These are phyloP conservation scores for Atalantia buxifolia DNA, from an alignment of 345 rosid genomes.

Conservation along the genomic window DNA sequence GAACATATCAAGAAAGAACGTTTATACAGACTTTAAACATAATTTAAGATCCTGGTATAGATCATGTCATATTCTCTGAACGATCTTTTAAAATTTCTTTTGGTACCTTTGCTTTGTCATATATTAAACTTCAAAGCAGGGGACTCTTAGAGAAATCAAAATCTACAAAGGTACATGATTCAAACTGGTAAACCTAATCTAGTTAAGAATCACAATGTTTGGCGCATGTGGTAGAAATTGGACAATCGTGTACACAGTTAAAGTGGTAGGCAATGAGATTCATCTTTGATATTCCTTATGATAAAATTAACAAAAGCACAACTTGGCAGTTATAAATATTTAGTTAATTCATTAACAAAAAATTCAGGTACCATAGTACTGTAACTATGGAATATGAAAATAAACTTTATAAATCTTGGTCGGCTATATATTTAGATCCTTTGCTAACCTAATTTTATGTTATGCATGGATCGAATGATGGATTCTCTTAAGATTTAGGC, in stretches of 20 bases:
- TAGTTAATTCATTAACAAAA: too few species aligned
- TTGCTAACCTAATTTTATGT: not conserved
- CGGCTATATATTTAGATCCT: not conserved
- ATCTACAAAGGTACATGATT: not conserved
- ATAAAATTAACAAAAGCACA: not conserved
- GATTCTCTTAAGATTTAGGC: not conserved
- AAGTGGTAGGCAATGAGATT: not conserved
- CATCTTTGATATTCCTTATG: not conserved
- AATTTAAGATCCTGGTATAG: too few species aligned
- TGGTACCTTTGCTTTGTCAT: too few species aligned
- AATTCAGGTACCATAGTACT: not conserved
- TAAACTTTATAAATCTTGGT: not conserved
- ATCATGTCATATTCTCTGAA: too few species aligned
- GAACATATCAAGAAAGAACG: too few species aligned
- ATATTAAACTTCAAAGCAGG: too few species aligned
- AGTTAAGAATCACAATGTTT: not conserved
- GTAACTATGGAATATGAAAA: not conserved
- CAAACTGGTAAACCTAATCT: not conserved
- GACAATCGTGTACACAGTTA: not conserved
- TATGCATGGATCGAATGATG: not conserved
- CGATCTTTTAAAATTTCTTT: too few species aligned
- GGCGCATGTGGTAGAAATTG: not conserved
- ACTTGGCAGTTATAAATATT: slow-evolving; percentile 3
- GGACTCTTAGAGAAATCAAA: not conserved
- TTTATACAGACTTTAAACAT: too few species aligned